phyloP scores from a whole-genome alignment of 805 yeast genomes.

The Saccharomycopsis schoenii region DNA sequence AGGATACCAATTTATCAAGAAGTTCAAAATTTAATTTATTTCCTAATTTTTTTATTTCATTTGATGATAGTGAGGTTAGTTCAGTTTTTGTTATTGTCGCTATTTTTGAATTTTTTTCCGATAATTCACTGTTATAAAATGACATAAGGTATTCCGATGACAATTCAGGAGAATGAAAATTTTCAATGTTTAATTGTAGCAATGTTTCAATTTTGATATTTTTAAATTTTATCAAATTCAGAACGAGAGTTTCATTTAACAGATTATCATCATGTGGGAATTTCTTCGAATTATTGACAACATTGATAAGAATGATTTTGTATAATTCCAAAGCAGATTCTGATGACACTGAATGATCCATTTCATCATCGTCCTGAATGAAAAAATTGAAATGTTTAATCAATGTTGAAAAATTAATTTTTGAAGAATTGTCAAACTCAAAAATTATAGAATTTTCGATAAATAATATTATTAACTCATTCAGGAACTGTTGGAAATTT shows the following conservation, averaged over 20 bases:
- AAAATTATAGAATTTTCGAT: conserved; percentile 8
- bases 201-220: not conserved
- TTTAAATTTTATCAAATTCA: not conserved
- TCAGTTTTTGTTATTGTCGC: not conserved
- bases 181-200: not conserved
- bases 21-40: not conserved
- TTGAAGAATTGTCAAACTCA: not conserved
- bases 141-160: not conserved
- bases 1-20: not conserved
- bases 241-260: not conserved
- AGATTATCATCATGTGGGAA: not conserved
- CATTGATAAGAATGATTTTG: not conserved
- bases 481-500: not conserved
- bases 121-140: not conserved
- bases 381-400: not conserved
- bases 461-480: conserved; percentile 2
- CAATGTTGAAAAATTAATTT: not conserved
- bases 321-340: not conserved
- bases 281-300: not conserved
- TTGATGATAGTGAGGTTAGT: not conserved
- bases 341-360: not conserved
- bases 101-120: not conserved
- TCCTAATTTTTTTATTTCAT: not conserved
- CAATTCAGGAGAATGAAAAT: not conserved
- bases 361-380: not conserved